Conservation (phyloP, 352 stramenopile genomes). For the Globisporangium paddicum region DNA sequence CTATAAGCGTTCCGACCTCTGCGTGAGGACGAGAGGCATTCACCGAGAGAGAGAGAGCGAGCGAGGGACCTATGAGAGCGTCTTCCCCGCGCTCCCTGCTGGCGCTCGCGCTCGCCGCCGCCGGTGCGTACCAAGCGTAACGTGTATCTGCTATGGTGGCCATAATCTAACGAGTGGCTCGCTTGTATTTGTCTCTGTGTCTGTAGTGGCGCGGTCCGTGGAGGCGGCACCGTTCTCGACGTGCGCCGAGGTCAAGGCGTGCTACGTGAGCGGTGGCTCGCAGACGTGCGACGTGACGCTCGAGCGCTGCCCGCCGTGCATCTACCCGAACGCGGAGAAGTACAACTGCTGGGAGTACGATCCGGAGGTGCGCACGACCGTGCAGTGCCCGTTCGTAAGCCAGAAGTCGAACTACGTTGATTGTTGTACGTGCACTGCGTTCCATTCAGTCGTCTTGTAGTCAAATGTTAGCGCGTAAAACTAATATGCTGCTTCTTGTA, state of each 20-base stretch:
- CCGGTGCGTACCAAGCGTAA: too few species aligned
- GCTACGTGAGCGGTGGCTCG: conserved; percentile 1
- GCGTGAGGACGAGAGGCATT: neutral
- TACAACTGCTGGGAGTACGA: conserved; percentile 69
- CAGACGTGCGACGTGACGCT: conserved; percentile 4
- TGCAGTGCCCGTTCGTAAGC: conserved; percentile 45
- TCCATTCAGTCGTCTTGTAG: too few species aligned
- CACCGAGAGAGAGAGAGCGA: neutral
- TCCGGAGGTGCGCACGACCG: conserved; percentile 40
- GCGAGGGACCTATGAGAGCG: neutral
- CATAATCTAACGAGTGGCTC: neutral
- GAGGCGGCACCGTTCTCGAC: conserved; percentile 5
- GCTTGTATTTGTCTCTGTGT: neutral
- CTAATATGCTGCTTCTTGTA: too few species aligned
- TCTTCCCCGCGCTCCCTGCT: neutral
- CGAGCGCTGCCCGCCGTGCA: conserved; percentile 49
- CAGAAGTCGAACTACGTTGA: conserved; percentile 43
- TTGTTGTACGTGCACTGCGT: conserved; percentile 67
- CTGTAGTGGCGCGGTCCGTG: neutral
- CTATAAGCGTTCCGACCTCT: neutral
- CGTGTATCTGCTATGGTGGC: too few species aligned
- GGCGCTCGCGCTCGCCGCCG: neutral
- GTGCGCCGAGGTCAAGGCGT: conserved; percentile 9
- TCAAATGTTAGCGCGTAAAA: too few species aligned
- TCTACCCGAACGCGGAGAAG: conserved; percentile 43